A percentile compares a stretch with the other conserved stretches of the same genome.
Conservation (phyloP, 1,139 yeast genomes). For the Sugiyamaella paludigena region DNA sequence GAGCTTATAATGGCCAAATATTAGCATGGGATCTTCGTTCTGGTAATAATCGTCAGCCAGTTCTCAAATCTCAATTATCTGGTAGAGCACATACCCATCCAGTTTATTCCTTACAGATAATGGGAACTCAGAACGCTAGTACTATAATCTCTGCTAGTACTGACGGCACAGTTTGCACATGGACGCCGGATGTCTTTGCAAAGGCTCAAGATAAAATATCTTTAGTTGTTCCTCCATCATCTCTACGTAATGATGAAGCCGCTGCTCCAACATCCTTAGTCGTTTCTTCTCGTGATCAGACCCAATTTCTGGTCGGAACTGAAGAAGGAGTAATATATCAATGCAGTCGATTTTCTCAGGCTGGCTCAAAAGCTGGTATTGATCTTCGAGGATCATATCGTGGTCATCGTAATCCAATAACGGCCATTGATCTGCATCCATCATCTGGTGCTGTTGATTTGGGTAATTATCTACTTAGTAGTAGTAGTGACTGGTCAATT, state of each 20-base stretch:
- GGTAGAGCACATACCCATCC: conserved; percentile 46
- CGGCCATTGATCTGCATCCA: conserved; percentile 38
- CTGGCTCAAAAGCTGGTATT: conserved; percentile 37
- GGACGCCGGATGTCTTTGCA: conserved; percentile 48
- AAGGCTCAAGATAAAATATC: conserved; percentile 40
- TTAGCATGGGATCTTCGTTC: conserved; percentile 46
- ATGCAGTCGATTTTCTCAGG: conserved; percentile 41
- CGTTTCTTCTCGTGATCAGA: conserved; percentile 36
- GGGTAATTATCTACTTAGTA: conserved; percentile 37
- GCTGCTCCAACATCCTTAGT: conserved; percentile 42
- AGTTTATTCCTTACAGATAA: conserved; percentile 39
- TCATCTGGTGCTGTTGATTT: conserved; percentile 33
- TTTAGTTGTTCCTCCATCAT: conserved; percentile 29
- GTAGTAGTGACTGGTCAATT: conserved; percentile 45
- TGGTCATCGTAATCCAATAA: conserved; percentile 42
- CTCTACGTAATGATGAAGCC: conserved; percentile 39
- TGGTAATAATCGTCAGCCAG: conserved; percentile 30
- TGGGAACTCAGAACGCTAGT: conserved; percentile 38
- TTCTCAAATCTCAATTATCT: conserved; percentile 36
- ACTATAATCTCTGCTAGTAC: conserved; percentile 44
- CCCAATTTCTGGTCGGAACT: conserved; percentile 46
- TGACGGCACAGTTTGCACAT: conserved; percentile 48
- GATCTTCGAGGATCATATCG: conserved; percentile 31
- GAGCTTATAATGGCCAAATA: conserved; percentile 50
- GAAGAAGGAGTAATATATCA: conserved; percentile 50